Conservation (phyloP, 306 rosid species). For the Morella rubra region DNA sequence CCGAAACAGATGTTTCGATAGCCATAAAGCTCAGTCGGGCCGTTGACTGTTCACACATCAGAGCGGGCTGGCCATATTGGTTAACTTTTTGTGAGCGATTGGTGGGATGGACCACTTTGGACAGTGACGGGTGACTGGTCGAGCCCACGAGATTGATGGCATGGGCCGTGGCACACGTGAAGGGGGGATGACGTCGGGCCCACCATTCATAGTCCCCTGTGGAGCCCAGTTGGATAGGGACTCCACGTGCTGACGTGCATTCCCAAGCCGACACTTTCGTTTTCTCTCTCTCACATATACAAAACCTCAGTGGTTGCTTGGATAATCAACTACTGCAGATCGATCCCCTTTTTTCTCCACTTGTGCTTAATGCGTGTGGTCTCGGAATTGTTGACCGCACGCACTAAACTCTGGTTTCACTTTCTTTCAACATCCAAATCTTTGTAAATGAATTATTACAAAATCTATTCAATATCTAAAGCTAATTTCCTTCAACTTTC, state of each 20-base stretch:
- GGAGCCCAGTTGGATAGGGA: constrained; percentile 36
- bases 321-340: no score
- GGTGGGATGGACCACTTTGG: constrained; percentile 53
- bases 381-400: no score
- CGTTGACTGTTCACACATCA: background rate
- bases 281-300: background rate
- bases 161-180: constrained; percentile 48
- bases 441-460: no score
- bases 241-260: constrained; percentile 39
- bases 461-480: no score
- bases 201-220: background rate
- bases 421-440: no score
- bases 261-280: constrained; percentile 27
- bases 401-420: no score
- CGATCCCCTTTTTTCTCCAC: no score
- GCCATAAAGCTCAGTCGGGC: background rate
- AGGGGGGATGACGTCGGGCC: constrained; percentile 33
- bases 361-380: background rate
- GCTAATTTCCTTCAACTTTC: no score
- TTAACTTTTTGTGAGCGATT: constrained; percentile 11
- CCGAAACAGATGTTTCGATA: background rate
- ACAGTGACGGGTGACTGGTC: constrained; percentile 24
- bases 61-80: constrained; percentile 19
- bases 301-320: background rate
- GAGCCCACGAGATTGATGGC: constrained; percentile 44